Evolutionary conservation across 129 eudicot genomes (phyloP), one percentile per base, ranked within the genome.

Genomic region (Pittosporum tobira): DNA sequence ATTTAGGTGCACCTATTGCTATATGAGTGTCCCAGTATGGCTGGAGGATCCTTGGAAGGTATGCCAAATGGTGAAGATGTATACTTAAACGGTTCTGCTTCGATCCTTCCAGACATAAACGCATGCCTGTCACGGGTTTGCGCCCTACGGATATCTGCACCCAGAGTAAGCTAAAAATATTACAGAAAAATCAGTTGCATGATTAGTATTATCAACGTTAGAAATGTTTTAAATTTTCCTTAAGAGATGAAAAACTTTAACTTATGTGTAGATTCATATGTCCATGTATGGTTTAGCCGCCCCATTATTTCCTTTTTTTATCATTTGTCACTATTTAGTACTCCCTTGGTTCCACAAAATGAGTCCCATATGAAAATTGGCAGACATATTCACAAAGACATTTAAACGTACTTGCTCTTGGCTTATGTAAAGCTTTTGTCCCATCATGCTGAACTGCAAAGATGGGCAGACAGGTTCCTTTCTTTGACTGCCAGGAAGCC

Each of bases 381-480:
- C 13, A 24, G 56, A 24, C 2, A 6, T 14, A 25, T 36, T 30
- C 42, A 30, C 16, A 22, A 1, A 31, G 48, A 31, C 12, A 45
- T 10, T 27, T 23, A 40, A 26, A 22, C 65, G 30, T 57, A 83
- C 91, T 77, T 79, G 91, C 58, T 83, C 91, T 76, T 79, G 86
- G 74, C 80, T 75, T 63, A 83, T 62, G 62, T 76, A 83, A 53
- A 83, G 86, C 75, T 79, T 79, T 53, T 79, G 91, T 37, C 91
- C 91, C 91, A 83, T 83, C 64, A 83, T 59, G 83, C 91, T 83
- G 64, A 83, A 83, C 63, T 83, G 91, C 65, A 83, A 70, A 31
- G 78, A 76, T 43, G 86, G 86, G 71, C 91, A 83, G 52, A 83
- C 83, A 23, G 91, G 91, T 67, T 83, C 91, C 76, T 83, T 83